Conservation (phyloP, 1,284 basidiomycete genomes). For the Porogramme epimiltina region DNA sequence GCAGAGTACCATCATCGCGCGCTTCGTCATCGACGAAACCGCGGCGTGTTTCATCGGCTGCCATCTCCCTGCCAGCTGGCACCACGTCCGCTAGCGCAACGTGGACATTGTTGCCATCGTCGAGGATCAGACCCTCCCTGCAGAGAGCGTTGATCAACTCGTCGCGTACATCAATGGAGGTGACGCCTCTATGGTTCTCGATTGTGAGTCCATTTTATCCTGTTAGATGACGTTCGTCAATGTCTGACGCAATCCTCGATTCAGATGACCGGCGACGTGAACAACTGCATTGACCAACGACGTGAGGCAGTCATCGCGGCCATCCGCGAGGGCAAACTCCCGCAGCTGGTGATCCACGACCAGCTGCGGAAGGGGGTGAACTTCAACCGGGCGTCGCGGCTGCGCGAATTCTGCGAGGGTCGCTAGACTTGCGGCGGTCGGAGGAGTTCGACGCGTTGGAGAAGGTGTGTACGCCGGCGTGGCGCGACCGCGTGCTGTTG, state of each 20-base stretch:
- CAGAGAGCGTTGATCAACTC: conserved; percentile 40
- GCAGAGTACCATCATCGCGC: conserved; percentile 87
- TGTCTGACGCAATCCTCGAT: too few species aligned
- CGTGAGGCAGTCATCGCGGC: conserved; percentile 79
- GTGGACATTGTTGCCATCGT: conserved; percentile 85
- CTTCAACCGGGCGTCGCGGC: conserved; percentile 81
- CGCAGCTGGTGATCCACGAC: conserved; percentile 75
- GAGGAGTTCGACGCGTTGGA: conserved; percentile 86
- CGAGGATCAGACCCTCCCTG: conserved; percentile 70
- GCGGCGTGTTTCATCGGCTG: conserved; percentile 95
- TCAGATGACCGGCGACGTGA: conserved; percentile 81
- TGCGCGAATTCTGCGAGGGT: conserved; percentile 85
- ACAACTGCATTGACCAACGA: conserved; percentile 93
- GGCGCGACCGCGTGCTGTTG: conserved; percentile 95
- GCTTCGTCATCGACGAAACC: conserved; percentile 90
- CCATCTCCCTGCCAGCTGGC: conserved; percentile 94
- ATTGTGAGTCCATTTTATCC: conserved; percentile 56
- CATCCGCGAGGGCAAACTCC: conserved; percentile 66
- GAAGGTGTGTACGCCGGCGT: conserved; percentile 88
- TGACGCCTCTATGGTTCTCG: conserved; percentile 91
- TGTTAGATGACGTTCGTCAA: not conserved
- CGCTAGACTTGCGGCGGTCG: conserved; percentile 75
- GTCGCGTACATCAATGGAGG: conserved; percentile 87
- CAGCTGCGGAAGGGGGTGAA: conserved; percentile 90
- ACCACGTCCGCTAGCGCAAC: conserved; percentile 81